Base-by-base conservation (phyloP, 352 stramenopile genomes). In the Phytophthora foliorum region DNA sequence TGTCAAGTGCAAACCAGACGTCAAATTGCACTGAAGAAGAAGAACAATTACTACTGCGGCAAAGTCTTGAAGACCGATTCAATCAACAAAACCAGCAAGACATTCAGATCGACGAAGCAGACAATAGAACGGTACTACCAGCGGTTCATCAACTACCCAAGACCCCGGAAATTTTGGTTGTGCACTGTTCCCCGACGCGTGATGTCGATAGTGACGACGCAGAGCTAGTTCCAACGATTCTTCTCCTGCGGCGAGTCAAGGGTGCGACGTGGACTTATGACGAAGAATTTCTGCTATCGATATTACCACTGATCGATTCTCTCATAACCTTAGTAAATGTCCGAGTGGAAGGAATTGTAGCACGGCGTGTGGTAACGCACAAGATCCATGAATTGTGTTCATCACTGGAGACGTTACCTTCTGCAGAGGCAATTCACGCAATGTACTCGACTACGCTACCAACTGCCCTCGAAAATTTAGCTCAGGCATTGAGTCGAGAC, bases 201-300 rank as follows among this genome's bases (percentile, higher is more conserved):
- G 69, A 82, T 36, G 79, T 84, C 0, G 49, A 63, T 5, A 61
- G 70, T 42, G 74, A 84, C 25, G 9, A 55, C 2, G 72, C 50
- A 16, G 19, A 39, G 4, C 52, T 75, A 22, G 8, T 65, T 0
- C 34, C 62, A 17, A 88, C 80, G 0, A 60, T 62, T 13, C 63
- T 95, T 2, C 53, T 93, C 0, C 36, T 95, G 27, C 82, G 70
- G 2, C 75, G 87, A 4, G 77, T 91, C 1, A 54, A 54, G 7
- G 76, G 77, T 0, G 79, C 76, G 8, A 78, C 74, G 2, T 93
- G 85, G 85, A 46, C 42, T 14, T 90, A 89, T 45, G 85, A 92
- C 39, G 42, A 81, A 19, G 83, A 92, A 6, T 85, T 93, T 24
- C 38, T 95, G 3, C 27, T 57, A 1, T 71, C 60, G 3, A 45